Conservation (phyloP, 2,329 filamentous ascomycete genomes). For the Cryoendolithus antarcticus region DNA sequence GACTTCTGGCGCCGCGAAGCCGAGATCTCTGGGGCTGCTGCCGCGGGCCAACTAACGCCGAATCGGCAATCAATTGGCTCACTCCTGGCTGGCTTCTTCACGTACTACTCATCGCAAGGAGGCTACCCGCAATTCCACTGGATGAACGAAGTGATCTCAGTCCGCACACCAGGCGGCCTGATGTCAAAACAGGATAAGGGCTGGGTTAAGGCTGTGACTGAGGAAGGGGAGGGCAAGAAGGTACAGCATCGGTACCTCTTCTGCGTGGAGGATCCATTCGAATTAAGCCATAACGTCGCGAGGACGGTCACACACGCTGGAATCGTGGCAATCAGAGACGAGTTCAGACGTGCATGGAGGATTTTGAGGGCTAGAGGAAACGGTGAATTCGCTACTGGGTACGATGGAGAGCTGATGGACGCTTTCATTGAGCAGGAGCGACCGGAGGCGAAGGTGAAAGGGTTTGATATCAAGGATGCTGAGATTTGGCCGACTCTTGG, state of each 20-base stretch:
- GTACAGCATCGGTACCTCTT: slow-evolving; percentile 72
- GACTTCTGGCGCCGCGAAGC: slow-evolving; percentile 67
- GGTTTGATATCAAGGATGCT: too few relatives aligned
- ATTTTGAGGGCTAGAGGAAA: slow-evolving; percentile 49
- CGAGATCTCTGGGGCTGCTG: slow-evolving; percentile 52
- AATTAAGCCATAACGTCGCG: slow-evolving; percentile 76
- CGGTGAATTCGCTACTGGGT: slow-evolving; percentile 6
- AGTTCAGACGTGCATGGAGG: slow-evolving; percentile 68
- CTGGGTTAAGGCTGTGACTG: slow-evolving; percentile 72
- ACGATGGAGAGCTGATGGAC: slow-evolving; percentile 19
- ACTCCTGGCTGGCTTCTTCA: slow-evolving; percentile 73
- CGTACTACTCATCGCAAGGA: slow-evolving; percentile 56
- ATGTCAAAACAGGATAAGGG: slow-evolving; percentile 65
- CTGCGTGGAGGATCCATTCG: slow-evolving; percentile 86
- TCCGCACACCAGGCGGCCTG: slow-evolving; percentile 58
- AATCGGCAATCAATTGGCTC: slow-evolving; percentile 60
- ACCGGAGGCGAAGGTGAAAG: slow-evolving; percentile 20
- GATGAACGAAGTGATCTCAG: slow-evolving; percentile 65
- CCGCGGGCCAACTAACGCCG: slow-evolving; percentile 46
- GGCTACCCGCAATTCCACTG: slow-evolving; percentile 61
- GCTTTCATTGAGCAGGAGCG: slow-evolving; percentile 22
- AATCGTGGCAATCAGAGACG: slow-evolving; percentile 69
- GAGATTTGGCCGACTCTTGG: too few relatives aligned
- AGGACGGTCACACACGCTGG: slow-evolving; percentile 74
- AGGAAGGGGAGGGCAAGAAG: slow-evolving; percentile 44